Evolutionary conservation across 164 flowering plant species (phyloP).

Genomic region (Litsea cubeba): DNA sequence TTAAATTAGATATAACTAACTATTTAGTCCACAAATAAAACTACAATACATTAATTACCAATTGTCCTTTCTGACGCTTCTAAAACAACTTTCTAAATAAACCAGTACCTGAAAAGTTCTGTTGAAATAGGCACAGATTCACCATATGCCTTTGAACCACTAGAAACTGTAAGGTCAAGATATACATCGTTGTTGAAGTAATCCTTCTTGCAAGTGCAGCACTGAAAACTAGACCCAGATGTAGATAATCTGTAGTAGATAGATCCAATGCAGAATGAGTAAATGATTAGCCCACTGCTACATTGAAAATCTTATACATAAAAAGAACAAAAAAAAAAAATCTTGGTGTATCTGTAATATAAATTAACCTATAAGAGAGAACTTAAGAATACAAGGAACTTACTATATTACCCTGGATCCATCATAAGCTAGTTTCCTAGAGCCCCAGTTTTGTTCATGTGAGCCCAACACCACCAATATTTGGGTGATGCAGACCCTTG

Average conservation of each 20-base stretch:
- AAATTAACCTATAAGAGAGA: neutral
- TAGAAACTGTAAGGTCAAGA: slow-evolving; percentile 55
- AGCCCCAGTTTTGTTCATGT: neutral
- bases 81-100: neutral
- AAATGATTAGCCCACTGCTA: slow-evolving; percentile 4
- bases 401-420: too few relatives aligned
- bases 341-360: neutral
- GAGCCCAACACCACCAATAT: neutral
- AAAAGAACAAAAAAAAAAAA: slow-evolving; percentile 1
- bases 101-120: slow-evolving; percentile 65
- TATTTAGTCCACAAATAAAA: too few relatives aligned
- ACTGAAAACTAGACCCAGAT: slow-evolving; percentile 37
- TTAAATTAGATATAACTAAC: neutral
- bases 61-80: neutral
- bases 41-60: neutral
- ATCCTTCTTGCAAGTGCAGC: slow-evolving; percentile 59
- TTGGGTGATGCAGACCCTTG: too few relatives aligned
- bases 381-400: too few relatives aligned
- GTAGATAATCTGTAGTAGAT: slow-evolving; percentile 35
- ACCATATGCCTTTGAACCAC: slow-evolving; percentile 52
- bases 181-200: slow-evolving; percentile 47
- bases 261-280: slow-evolving; percentile 3
- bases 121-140: slow-evolving; percentile 51
- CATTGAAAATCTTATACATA: neutral
- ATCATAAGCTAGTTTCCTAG: neutral